Percentiles rank a stretch among this genome's conserved stretches.
phyloP scores from a whole-genome alignment of 495 filamentous ascomycete genomes.

The Pyrenopolyporus hunteri region DNA sequence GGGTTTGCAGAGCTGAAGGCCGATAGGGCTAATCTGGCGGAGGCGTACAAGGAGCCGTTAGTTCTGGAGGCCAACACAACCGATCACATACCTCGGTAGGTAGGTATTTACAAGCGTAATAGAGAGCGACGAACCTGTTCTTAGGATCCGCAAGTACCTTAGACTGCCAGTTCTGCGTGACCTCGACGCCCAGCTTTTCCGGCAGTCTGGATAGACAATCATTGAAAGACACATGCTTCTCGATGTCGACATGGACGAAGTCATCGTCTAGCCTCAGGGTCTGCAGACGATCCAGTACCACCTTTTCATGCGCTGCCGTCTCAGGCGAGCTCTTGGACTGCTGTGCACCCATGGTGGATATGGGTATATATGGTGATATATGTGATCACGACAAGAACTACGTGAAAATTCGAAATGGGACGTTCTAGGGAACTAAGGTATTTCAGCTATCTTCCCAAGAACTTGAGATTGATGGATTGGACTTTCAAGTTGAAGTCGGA shows the following conservation, averaged over 20 bases:
- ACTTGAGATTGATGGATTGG: neutral
- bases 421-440: too few relatives aligned
- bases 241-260: constrained; percentile 54
- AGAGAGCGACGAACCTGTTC: constrained; percentile 52
- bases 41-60: neutral
- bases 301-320: constrained; percentile 46
- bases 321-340: constrained; percentile 49
- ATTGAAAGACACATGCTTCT: constrained; percentile 28
- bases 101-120: neutral
- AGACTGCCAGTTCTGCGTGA: constrained; percentile 62
- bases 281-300: constrained; percentile 50
- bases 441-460: neutral
- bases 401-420: too few relatives aligned
- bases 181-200: constrained; percentile 52
- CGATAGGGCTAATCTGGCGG: constrained; percentile 65
- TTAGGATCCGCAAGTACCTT: constrained; percentile 68
- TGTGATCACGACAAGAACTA: too few relatives aligned
- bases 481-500: neutral
- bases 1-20: constrained; percentile 65
- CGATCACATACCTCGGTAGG: too few relatives aligned
- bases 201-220: constrained; percentile 38
- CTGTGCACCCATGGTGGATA: constrained; percentile 52
- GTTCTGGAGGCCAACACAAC: neutral
- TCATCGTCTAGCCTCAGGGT: constrained; percentile 51
- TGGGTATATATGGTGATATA: too few relatives aligned